Evolutionary conservation across 2,329 filamentous ascomycete genomes (phyloP).

Genomic region (Diaporthe ampelina): DNA sequence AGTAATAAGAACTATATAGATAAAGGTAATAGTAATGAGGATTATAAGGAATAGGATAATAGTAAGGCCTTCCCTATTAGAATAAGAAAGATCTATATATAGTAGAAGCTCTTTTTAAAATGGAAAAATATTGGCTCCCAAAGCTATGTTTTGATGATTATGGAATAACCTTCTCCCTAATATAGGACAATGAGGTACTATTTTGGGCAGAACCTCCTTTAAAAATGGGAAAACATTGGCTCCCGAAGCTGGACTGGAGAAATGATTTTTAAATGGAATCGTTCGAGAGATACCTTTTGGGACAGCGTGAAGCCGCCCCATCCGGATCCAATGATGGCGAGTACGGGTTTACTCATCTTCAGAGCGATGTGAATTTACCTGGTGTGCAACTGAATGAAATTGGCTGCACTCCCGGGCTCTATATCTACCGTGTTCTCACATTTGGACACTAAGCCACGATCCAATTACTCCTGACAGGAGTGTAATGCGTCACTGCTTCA

Average conservation of each 20-base stretch:
- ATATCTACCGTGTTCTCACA: background rate
- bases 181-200: background rate
- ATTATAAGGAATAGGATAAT: no score
- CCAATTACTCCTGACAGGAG: background rate
- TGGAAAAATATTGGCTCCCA: no score
- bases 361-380: background rate
- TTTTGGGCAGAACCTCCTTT: background rate
- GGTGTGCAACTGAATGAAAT: background rate
- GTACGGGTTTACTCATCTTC: conserved; percentile 36
- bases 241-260: conserved; percentile 48
- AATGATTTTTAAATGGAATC: conserved; percentile 56
- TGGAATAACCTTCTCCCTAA: background rate
- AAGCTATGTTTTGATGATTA: background rate
- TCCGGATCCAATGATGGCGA: conserved; percentile 54
- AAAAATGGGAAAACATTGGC: background rate
- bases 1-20: no score
- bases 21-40: no score
- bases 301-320: conserved; percentile 57
- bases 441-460: background rate
- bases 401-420: no score
- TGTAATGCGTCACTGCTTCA: conserved; percentile 12
- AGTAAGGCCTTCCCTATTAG: no score
- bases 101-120: no score
- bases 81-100: no score
- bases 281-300: conserved; percentile 51